Percentiles rank a stretch among this genome's conserved stretches.
These are phyloP conservation scores for Coffea canephora DNA, from an alignment of 257 asterid genomes.

Conservation along the genomic window DNA sequence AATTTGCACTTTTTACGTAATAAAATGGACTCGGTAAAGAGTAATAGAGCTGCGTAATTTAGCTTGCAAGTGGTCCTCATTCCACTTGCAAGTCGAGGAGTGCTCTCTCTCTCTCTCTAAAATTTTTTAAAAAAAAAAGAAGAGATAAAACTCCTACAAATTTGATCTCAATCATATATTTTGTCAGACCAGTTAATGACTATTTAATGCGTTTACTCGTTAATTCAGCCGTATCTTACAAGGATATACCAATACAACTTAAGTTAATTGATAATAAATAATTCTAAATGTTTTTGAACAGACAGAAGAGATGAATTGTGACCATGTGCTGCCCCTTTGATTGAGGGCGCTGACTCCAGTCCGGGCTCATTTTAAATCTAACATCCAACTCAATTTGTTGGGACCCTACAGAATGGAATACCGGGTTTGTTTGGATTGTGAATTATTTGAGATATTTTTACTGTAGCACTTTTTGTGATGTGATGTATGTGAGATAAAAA, in stretches of 20 bases:
- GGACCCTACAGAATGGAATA: background rate
- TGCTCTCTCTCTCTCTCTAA: too few species aligned
- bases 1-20: too few species aligned
- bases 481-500: too few species aligned
- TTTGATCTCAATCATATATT: too few species aligned
- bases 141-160: too few species aligned
- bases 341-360: slow-evolving; percentile 5
- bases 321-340: slow-evolving; percentile 34
- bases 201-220: background rate
- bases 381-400: background rate
- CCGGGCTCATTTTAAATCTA: background rate
- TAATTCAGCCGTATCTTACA: background rate
- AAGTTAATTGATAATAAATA: background rate
- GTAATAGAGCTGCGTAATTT: too few species aligned
- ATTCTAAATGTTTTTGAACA: background rate
- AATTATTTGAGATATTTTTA: too few species aligned
- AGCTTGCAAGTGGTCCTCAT: background rate
- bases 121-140: too few species aligned
- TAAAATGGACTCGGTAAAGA: too few species aligned
- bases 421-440: too few species aligned
- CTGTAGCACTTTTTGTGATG: too few species aligned
- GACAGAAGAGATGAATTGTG: background rate
- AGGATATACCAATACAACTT: background rate
- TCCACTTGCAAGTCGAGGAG: too few species aligned
- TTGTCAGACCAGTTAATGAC: background rate